Percentiles rank a stretch among this genome's conserved stretches.
These are phyloP conservation scores for Glonium stellatum DNA, from an alignment of 495 filamentous ascomycete species.

Conservation along the genomic window DNA sequence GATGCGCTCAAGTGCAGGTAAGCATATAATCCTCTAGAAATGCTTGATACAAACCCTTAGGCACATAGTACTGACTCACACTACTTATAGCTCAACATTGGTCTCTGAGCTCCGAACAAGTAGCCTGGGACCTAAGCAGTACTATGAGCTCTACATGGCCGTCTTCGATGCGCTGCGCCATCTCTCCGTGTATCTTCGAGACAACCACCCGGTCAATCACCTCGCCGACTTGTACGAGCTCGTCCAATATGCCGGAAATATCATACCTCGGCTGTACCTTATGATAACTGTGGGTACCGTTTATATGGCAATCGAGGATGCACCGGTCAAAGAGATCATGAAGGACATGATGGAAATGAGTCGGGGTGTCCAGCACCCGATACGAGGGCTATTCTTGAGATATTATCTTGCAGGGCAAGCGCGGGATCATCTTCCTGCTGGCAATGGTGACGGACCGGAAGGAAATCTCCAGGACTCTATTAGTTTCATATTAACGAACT, in stretches of 20 bases:
- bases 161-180: conserved; percentile 97
- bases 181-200: conserved; percentile 89
- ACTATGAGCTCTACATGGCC: conserved; percentile 99
- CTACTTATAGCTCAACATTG: conserved; percentile 69
- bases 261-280: conserved; percentile 89
- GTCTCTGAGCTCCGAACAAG: conserved; percentile 96
- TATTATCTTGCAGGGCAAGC: conserved; percentile 96
- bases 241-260: conserved; percentile 98
- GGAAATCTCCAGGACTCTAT: conserved; percentile 96
- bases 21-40: conserved; percentile 24
- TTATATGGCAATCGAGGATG: conserved; percentile 97
- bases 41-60: neutral
- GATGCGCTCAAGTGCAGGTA: conserved; percentile 99
- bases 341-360: conserved; percentile 99
- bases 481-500: conserved; percentile 94
- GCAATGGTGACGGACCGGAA: conserved; percentile 83
- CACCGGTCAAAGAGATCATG: conserved; percentile 99
- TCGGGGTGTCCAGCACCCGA: conserved; percentile 91
- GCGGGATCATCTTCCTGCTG: conserved; percentile 74
- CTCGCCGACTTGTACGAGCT: conserved; percentile 97
- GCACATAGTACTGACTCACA: conserved; percentile 8
- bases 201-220: conserved; percentile 96
- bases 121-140: conserved; percentile 93
- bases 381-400: conserved; percentile 86
- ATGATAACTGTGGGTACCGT: conserved; percentile 99